Conservation (phyloP, 441 rosid genomes). For the Manihot esculenta region DNA sequence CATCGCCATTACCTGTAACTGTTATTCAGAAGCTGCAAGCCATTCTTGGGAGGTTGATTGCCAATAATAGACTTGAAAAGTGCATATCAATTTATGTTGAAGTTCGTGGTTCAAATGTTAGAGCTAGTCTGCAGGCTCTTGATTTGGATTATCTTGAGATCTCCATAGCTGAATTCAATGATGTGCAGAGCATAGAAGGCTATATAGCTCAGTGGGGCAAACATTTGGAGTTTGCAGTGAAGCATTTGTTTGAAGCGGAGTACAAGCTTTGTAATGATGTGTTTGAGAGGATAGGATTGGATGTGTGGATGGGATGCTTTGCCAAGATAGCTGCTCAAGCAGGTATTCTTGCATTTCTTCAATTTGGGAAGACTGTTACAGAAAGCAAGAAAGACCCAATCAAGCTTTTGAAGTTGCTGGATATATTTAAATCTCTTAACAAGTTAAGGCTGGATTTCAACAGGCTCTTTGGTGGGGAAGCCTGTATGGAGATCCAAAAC, state of each 20-base stretch:
- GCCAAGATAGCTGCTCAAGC: slow-evolving; percentile 96
- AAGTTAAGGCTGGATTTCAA: slow-evolving; percentile 88
- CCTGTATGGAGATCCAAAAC: slow-evolving; percentile 89
- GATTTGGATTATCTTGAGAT: slow-evolving; percentile 91
- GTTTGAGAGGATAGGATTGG: slow-evolving; percentile 77
- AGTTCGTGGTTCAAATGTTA: slow-evolving; percentile 79
- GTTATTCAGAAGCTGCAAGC: slow-evolving; percentile 91
- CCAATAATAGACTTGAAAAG: slow-evolving; percentile 77
- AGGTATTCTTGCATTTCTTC: slow-evolving; percentile 89
- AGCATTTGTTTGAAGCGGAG: slow-evolving; percentile 95
- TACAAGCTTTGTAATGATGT: slow-evolving; percentile 90
- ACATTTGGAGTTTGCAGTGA: slow-evolving; percentile 97
- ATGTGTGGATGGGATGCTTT: slow-evolving; percentile 96
- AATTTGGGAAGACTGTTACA: slow-evolving; percentile 89
- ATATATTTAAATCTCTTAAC: slow-evolving; percentile 79
- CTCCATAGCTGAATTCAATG: slow-evolving; percentile 76
- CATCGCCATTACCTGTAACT: slow-evolving; percentile 83
- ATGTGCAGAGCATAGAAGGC: slow-evolving; percentile 86
- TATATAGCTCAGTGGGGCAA: slow-evolving; percentile 88
- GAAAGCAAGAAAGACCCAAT: slow-evolving; percentile 92
- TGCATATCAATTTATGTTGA: slow-evolving; percentile 80
- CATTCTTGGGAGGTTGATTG: slow-evolving; percentile 79
- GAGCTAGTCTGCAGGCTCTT: slow-evolving; percentile 90
- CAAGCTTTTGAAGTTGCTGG: slow-evolving; percentile 87
- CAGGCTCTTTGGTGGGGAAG: slow-evolving; percentile 89